These are phyloP conservation scores for Tuber magnatum DNA, from an alignment of 495 filamentous ascomycete genomes.

Conservation along the genomic window DNA sequence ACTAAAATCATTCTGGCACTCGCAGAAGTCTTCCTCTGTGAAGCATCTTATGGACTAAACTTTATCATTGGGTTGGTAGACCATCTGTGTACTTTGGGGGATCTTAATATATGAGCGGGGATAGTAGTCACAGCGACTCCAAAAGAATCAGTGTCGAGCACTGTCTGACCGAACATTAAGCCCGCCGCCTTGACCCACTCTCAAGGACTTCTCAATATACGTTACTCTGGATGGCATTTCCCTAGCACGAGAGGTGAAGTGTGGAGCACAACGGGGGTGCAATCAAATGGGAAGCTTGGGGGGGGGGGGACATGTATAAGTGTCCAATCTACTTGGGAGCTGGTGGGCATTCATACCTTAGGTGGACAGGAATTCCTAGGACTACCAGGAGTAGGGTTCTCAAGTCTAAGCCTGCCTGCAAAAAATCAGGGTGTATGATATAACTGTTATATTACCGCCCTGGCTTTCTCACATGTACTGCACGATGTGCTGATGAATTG, in stretches of 20 bases:
- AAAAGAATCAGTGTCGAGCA: neutral
- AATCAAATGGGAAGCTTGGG: neutral
- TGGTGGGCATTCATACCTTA: neutral
- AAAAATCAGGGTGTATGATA: too few relatives aligned
- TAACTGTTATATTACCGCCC: too few relatives aligned
- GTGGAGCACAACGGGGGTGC: neutral
- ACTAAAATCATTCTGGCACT: neutral
- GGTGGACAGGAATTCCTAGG: neutral
- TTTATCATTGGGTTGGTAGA: neutral
- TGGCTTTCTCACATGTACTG: too few relatives aligned
- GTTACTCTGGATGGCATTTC: neutral
- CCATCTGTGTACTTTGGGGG: neutral
- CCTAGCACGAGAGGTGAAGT: neutral
- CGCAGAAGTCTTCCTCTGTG: neutral
- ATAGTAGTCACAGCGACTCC: neutral
- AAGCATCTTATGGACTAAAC: neutral
- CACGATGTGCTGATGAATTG: too few relatives aligned
- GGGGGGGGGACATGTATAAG: neutral
- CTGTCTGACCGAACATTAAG: neutral
- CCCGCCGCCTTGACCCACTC: neutral
- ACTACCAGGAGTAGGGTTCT: too few relatives aligned
- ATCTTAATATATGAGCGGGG: neutral
- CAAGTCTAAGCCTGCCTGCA: too few relatives aligned
- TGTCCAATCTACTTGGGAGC: neutral
- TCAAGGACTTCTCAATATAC: neutral